Evolutionary conservation across 768 basidiomycete genomes (phyloP), one percentile per base, ranked within the genome.

Genomic region (Pleurotus tuber-regium): DNA sequence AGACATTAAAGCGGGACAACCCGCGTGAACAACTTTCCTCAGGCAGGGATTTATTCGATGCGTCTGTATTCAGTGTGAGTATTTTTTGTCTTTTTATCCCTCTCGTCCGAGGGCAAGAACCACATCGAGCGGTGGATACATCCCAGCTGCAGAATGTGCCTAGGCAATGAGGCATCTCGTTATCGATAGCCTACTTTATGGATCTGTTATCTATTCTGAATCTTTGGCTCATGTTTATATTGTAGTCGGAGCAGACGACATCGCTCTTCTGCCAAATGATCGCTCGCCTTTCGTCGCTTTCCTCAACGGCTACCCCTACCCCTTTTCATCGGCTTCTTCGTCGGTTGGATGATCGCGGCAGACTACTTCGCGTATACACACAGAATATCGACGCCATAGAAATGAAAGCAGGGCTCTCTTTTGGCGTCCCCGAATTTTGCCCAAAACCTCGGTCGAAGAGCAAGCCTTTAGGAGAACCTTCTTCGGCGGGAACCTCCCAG

Each of bases 381-480:
- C 93, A 96, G 72, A 95, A 96, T 68, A 95, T 95, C 54, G 93
- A 96, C 64, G 86, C 84, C 21, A 83, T 96, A 35, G 93, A 96
- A 63, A 74, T 74, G 53, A 92, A 92, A 64, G 86, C 81, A n/a
- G 93, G 93, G 3, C 77, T 96, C 8, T 83, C 86, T 1, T 89
- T 90, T 54, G 92, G 92, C n/a, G 76, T 94, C 9, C 91, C 92
- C 21, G 78, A 79, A 51, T 83, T 80, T 55, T 77, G 81, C 54
- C 76, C 70, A 54, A 84, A 79, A 63, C 66, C 75, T 21, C 75
- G 80, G 44, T 68, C 76, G 14, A 83, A 77, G 60, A 67, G 59
- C 28, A 78, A 77, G 54, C 28, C 49, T 16, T 55, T 59, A 33
- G 38, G 41, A 9, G 54, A 52, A 7, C 59, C 60, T 5, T 16